A percentile compares a stretch with the other conserved stretches of the same genome.
These are phyloP conservation scores for Cyclotella choctawhatcheeana DNA, from an alignment of 108 stramenopile genomes.

Conservation along the genomic window DNA sequence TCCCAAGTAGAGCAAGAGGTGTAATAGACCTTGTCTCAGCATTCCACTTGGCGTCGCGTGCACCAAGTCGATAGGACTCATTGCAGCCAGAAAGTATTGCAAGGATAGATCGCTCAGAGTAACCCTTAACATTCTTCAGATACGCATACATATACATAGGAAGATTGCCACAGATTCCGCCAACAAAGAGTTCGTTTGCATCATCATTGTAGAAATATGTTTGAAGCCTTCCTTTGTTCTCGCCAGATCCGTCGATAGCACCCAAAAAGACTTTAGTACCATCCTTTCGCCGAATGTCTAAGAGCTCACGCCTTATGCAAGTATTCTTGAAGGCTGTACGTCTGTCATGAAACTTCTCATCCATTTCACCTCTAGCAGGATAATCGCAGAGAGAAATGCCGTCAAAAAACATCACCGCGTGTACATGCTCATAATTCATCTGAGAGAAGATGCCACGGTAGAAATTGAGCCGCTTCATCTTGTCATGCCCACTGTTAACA, in stretches of 20 bases:
- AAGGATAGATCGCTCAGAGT: background rate
- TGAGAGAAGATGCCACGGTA: background rate
- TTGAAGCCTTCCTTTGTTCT: background rate
- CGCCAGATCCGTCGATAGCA: slow-evolving; percentile 2
- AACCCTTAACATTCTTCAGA: background rate
- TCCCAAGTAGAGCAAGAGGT: background rate
- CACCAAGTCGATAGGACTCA: background rate
- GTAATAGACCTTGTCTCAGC: background rate
- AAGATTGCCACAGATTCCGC: background rate
- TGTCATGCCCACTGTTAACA: background rate
- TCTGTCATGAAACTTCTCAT: background rate
- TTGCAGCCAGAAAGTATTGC: background rate
- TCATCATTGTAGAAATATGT: slow-evolving; percentile 4
- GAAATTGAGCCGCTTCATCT: background rate
- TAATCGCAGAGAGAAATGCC: background rate
- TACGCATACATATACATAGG: background rate
- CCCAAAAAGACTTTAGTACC: slow-evolving; percentile 3
- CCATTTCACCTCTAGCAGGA: slow-evolving; percentile 2
- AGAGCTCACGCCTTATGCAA: background rate
- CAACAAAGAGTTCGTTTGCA: background rate
- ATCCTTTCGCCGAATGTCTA: background rate
- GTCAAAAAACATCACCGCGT: background rate
- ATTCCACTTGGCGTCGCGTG: background rate
- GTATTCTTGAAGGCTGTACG: background rate
- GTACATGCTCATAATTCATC: slow-evolving; percentile 5